phyloP scores from a whole-genome alignment of 208 protist genomes.

The Leishmania aethiopica region DNA sequence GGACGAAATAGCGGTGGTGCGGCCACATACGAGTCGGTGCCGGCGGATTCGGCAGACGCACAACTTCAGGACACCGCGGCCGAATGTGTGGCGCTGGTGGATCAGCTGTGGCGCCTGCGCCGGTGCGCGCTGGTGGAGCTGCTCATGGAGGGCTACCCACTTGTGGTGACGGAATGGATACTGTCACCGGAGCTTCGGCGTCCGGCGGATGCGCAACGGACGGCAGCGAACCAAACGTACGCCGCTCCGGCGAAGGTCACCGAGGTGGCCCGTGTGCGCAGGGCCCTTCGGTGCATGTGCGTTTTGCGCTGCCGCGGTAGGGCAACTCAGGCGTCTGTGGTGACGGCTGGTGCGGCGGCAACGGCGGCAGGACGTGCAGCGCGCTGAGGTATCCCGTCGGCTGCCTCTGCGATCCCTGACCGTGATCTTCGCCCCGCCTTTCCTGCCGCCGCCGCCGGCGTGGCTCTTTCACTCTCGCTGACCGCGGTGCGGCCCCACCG shows the following conservation, averaged over 20 bases:
- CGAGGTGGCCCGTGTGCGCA: not conserved
- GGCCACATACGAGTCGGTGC: not conserved
- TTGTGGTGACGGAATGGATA: constrained; percentile 15
- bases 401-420: constrained; percentile 11
- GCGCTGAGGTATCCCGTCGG: not conserved
- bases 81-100: constrained; percentile 10
- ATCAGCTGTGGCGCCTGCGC: constrained; percentile 10
- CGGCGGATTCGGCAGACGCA: not conserved
- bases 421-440: not conserved
- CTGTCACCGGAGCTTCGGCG: constrained; percentile 6
- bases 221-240: not conserved
- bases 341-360: not conserved
- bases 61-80: not conserved
- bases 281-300: constrained; percentile 11
- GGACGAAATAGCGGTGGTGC: not conserved
- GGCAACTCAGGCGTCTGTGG: not conserved
- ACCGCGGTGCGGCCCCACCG: constrained; percentile 16
- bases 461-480: not conserved
- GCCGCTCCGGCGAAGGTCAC: not conserved
- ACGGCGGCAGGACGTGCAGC: not conserved
- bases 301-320: constrained; percentile 10
- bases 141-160: constrained; percentile 11
- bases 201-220: not conserved
- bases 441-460: not conserved
- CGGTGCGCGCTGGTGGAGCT: constrained; percentile 22